Conservation (phyloP, 306 rosid species). For the Corylus heterophylla region DNA sequence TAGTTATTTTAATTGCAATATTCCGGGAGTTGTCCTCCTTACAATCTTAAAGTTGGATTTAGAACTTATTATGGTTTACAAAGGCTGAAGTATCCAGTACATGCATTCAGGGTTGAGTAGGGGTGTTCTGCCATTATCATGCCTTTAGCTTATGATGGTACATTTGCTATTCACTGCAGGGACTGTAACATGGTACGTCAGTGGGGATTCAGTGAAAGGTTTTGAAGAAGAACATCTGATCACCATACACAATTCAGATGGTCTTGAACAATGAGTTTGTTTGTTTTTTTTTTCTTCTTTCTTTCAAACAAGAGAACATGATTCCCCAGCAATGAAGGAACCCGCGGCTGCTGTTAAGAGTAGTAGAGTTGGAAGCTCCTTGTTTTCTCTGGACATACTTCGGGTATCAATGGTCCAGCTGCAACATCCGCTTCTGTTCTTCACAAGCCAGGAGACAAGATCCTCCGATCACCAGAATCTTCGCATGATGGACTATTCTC, state of each 20-base stretch:
- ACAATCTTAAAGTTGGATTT: background rate
- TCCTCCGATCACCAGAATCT: background rate
- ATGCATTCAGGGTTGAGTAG: background rate
- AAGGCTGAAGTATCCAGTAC: background rate
- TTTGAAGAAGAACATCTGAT: conserved; percentile 73
- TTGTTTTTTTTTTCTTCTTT: background rate
- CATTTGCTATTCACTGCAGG: conserved; percentile 43
- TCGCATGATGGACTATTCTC: background rate
- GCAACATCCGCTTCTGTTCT: conserved; percentile 6
- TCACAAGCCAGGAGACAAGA: conserved; percentile 3
- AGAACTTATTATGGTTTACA: background rate
- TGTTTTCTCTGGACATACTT: conserved; percentile 14
- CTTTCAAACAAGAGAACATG: conserved; percentile 1
- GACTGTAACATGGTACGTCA: conserved; percentile 56
- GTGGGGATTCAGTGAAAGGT: conserved; percentile 61
- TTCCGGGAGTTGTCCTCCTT: background rate
- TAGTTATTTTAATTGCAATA: background rate
- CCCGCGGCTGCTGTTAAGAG: conserved; percentile 18
- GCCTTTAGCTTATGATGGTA: conserved; percentile 9
- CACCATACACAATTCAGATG: conserved; percentile 54
- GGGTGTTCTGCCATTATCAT: background rate
- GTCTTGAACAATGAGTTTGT: conserved; percentile 40
- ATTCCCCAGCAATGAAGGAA: conserved; percentile 20
- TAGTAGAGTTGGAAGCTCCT: conserved; percentile 27
- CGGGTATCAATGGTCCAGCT: conserved; percentile 4